Evolutionary conservation across 306 rosid genomes (phyloP).

Genomic region (Ammopiptanthus mongolicus): DNA sequence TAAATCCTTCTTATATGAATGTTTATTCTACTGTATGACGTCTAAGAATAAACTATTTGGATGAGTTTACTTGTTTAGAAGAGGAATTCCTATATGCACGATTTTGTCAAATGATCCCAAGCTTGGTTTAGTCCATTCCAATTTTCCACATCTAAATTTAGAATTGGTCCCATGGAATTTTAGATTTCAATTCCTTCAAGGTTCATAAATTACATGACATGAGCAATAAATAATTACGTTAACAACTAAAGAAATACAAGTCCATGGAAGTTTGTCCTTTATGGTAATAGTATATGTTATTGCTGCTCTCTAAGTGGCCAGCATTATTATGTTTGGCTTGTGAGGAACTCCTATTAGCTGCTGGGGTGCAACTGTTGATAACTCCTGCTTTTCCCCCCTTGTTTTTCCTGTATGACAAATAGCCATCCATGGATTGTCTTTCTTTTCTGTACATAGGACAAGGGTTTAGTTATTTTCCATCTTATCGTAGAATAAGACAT

Average conservation of each 20-base stretch:
- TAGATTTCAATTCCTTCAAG: background rate
- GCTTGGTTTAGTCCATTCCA: background rate
- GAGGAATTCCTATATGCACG: background rate
- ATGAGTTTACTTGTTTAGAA: background rate
- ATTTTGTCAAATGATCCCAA: conserved; percentile 8
- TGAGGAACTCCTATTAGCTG: background rate
- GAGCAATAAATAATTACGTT: no score
- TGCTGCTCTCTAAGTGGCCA: background rate
- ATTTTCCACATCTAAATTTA: background rate
- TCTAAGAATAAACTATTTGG: background rate
- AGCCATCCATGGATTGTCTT: no score
- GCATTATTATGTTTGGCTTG: background rate
- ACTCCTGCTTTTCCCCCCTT: background rate
- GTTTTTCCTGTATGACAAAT: background rate
- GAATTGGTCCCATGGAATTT: background rate
- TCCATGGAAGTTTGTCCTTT: no score
- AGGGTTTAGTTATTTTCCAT: no score
- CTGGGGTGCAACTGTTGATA: background rate
- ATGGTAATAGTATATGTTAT: no score
- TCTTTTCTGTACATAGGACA: no score
- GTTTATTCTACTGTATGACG: background rate
- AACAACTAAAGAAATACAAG: background rate
- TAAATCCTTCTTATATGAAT: background rate
- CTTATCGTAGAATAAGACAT: no score
- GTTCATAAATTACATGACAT: background rate